Base-by-base conservation (phyloP, 768 basidiomycete genomes). In the Rhodotorula kratochvilovae region DNA sequence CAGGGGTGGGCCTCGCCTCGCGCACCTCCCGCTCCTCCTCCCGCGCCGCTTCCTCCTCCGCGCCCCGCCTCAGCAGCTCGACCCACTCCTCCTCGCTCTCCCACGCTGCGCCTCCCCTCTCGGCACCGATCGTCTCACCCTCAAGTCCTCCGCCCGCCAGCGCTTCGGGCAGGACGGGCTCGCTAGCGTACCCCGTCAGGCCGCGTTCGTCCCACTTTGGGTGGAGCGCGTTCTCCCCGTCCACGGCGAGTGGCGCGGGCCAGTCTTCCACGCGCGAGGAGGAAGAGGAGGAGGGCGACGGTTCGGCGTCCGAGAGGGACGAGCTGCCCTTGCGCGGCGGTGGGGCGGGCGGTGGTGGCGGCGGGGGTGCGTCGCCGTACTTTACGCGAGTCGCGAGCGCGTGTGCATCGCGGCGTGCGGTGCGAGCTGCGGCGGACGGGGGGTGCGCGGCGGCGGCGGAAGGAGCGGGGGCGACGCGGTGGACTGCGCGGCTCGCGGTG, bases 11-110 rank as follows among this genome's bases (percentile, higher is more conserved):
- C 7, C 25, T 50, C 25, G 48, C 48, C 48, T 3, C 25, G 25
- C 25, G 48, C 48, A 50, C 25, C 25, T 50, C 25, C 4, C 27
- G 48, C 46, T 25, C 35, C 15, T 45, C 56, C 16, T 50, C 45
- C 27, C 46, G 46, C 58, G 23, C 57, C 27, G 35, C 56, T 42
- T 48, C 43, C 13, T 8, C 27, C n/a, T 29, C 33, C 5, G 19
- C 54, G 12, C 19, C 17, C 1, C 21, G 17, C 5, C 33, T 21
- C 1, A 55, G 42, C 16, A 35, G n/a, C 25, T 59, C 65, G 23
- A 53, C 23, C 65, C 65, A 66, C 12, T 66, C 65, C 6, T 59
- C 21, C 27, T 66, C 65, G 57, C 35, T 48, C 21, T 60, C 48
- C 35, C 65, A 57, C n/a, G 39, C 50, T 2, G 0, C 13, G 16